Conservation (phyloP, 1,284 basidiomycete genomes). For the Pholiota adiposa region DNA sequence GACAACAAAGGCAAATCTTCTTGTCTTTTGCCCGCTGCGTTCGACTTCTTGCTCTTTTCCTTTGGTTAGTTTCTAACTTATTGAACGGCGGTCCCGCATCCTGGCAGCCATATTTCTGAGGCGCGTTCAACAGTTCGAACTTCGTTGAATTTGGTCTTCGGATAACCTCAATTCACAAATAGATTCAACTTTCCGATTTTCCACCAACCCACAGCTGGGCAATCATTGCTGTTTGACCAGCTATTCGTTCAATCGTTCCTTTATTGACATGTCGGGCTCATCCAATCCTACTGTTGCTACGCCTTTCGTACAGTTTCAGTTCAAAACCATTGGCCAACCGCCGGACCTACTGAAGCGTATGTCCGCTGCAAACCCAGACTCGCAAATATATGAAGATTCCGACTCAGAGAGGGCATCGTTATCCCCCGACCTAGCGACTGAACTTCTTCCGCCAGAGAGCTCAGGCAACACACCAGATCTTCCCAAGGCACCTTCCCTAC, state of each 20-base stretch:
- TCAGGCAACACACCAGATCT: conserved; percentile 7
- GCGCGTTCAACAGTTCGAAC: neutral
- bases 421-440: conserved; percentile 29
- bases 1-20: neutral
- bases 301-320: conserved; percentile 42
- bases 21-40: no score
- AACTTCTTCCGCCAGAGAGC: conserved; percentile 11
- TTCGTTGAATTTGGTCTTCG: no score
- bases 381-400: conserved; percentile 19
- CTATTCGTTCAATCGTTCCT: neutral
- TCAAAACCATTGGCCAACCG: conserved; percentile 49
- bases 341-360: conserved; percentile 52
- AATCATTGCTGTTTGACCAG: conserved; percentile 1
- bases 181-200: neutral
- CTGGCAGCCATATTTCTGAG: neutral
- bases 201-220: neutral
- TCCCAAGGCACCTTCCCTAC: conserved; percentile 13
- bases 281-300: neutral
- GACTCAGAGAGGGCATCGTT: conserved; percentile 22
- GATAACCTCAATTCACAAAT: neutral
- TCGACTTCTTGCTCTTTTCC: no score
- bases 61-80: no score
- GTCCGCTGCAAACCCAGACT: conserved; percentile 34
- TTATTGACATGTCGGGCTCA: neutral
- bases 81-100: no score